Conservation (phyloP, 805 yeast genomes). For the Cyberlindnera subsufficiens region DNA sequence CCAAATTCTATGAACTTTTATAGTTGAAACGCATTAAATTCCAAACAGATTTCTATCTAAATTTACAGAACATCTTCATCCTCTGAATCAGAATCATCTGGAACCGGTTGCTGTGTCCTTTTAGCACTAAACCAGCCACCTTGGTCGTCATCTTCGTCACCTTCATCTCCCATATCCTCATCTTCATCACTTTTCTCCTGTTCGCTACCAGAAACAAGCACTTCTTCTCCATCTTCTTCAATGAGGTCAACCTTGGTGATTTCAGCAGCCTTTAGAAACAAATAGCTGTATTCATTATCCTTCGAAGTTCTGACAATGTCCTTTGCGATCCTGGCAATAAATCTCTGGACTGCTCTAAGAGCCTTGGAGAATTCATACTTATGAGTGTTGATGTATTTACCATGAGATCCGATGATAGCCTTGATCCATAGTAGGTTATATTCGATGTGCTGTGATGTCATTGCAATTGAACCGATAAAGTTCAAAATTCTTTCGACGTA, state of each 20-base stretch:
- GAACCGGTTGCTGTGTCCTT: conserved; percentile 3
- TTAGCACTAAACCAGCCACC: conserved; percentile 24
- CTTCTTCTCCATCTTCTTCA: conserved; percentile 10
- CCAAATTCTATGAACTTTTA: no score
- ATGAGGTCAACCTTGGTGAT: conserved; percentile 22
- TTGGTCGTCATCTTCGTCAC: conserved; percentile 18
- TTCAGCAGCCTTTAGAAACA: conserved; percentile 38
- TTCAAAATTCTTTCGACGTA: conserved; percentile 63
- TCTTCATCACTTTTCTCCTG: conserved; percentile 9
- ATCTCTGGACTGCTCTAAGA: conserved; percentile 67
- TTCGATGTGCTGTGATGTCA: conserved; percentile 78
- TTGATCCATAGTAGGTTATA: conserved; percentile 80
- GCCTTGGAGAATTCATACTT: conserved; percentile 59
- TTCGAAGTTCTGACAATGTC: conserved; percentile 55
- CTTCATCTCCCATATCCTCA: conserved; percentile 12
- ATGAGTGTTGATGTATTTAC: conserved; percentile 60
- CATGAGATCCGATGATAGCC: conserved; percentile 63
- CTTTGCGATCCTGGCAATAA: conserved; percentile 67
- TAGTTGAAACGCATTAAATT: no score
- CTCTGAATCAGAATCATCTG: conserved; percentile 5
- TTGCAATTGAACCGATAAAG: conserved; percentile 63
- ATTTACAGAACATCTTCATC: conserved; percentile 10
- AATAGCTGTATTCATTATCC: conserved; percentile 48
- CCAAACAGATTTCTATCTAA: no score
- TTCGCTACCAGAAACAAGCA: conserved; percentile 12